Evolutionary conservation across 805 yeast species (phyloP), one percentile per base, ranked within the genome.

Genomic region (Naumovozyma castellii): DNA sequence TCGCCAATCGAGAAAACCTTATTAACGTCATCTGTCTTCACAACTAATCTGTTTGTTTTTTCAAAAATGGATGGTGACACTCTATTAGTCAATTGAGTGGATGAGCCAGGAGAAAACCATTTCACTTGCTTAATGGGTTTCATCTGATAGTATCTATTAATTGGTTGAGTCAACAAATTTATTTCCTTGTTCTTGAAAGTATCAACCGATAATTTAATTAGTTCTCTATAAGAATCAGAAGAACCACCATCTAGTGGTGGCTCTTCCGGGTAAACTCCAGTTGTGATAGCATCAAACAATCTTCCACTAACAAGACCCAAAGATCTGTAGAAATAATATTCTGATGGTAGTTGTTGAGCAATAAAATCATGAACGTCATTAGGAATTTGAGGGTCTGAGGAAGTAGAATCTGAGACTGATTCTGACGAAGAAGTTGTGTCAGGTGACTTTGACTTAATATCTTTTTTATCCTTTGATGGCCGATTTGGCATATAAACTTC

Each of bases 301-400:
- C 76, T 78, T n/a, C 57, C 55, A 18, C 50, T 44, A 10, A 82
- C 64, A 18, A 88, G 56, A 1, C 97, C 97, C 42, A 82, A 60
- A 1, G 94, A 80, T 54, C 76, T 76, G 59, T 86, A 92, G 56
- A 80, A 87, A 53, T 76, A 80, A 32, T 82, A 69, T 61, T 88
- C 97, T 39, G 85, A 83, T 2, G 97, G 94, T 38, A 92, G 67
- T 54, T 88, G 75, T 58, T 83, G 85, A 8, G 94, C 86, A 36
- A 92, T 71, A 35, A 87, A 73, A 35, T 80, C 87, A 56, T 84
- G 92, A 10, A 84, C 66, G 58, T 87, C 94, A 44, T 76, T 74
- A 3, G 97, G 97, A 35, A 81, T 45, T 5, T 37, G 30, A 14
- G 18, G 19, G 12, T n/a, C 36, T 35, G 4, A 9, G 19, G 30